A percentile compares a stretch with the other conserved stretches of the same genome.
Evolutionary conservation across 345 rosid species (phyloP).

Genomic region (Melastoma malabathricum): DNA sequence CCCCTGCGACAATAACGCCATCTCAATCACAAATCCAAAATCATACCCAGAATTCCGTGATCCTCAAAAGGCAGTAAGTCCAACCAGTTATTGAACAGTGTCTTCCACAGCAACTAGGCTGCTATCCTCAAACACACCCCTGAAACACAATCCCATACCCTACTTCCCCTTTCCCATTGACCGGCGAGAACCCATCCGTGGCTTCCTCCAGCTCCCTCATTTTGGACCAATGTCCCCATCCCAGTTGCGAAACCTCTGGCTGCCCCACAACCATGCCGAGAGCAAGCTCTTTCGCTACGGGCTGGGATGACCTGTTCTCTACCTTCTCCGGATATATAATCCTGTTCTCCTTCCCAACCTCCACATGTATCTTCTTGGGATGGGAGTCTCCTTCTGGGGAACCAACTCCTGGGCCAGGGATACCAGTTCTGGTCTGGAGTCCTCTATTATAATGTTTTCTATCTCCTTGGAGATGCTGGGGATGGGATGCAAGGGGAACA

Average conservation of each 20-base stretch:
- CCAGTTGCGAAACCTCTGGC: constrained; percentile 93
- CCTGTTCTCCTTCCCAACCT: constrained; percentile 78
- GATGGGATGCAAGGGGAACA: constrained; percentile 23
- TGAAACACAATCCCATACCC: constrained; percentile 92
- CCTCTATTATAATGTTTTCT: constrained; percentile 55
- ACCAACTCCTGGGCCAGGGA: constrained; percentile 21
- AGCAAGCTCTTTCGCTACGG: constrained; percentile 37
- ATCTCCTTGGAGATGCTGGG: constrained; percentile 75
- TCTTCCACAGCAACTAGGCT: constrained; percentile 65
- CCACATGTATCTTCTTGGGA: constrained; percentile 53
- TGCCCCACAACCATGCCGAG: constrained; percentile 42
- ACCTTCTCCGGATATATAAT: constrained; percentile 64
- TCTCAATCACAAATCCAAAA: too few relatives aligned
- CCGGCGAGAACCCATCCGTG: constrained; percentile 56
- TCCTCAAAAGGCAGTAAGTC: neutral
- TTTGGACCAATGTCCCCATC: constrained; percentile 98
- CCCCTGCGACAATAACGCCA: too few relatives aligned
- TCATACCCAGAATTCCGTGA: too few relatives aligned
- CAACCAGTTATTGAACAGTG: constrained; percentile 77
- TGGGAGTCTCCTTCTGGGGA: constrained; percentile 25
- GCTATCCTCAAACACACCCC: constrained; percentile 60
- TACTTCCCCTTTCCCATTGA: constrained; percentile 91
- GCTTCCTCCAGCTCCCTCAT: constrained; percentile 83
- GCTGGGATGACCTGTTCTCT: constrained; percentile 34
- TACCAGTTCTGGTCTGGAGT: constrained; percentile 26